Base-by-base conservation (phyloP, 768 basidiomycete genomes). In the Kockovaella imperatae region DNA sequence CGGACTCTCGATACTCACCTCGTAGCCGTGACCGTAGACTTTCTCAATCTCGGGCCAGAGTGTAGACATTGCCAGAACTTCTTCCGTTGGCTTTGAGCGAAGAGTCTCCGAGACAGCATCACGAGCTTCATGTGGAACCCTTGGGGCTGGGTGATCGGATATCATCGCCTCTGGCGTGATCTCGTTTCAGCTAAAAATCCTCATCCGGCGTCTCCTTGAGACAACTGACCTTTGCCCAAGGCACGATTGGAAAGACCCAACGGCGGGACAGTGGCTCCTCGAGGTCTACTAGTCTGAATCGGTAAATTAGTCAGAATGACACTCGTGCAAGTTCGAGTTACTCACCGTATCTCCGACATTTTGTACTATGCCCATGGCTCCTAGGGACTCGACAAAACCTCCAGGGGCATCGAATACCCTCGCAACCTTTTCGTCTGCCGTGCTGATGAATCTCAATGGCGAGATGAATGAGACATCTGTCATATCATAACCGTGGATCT, bases 31-130 rank as follows among this genome's bases (percentile, higher is more conserved):
- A 4, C 93, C 95, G 68, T 95, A 99, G 0, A 99, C 76, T 68
- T 99, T 99, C 61, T 97, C 95, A 1, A 81, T 75, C 73, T 99
- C 95, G 0, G 93, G 95, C 95, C 95, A 99, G 0, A 97, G 76
- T 0, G 93, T 97, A 14, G 79, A 78, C 0, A 81, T 78, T 0
- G 87, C 83, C 0, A 97, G 77, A 68, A 96, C 90, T 10, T 86
- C 87, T 65, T 97, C 95, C 48, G 88, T 87, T 0, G 95, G 76
- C 18, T 75, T 63, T 13, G 66, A 47, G 5, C 61, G 58, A 25
- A 73, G 52, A 1, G 61, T 54, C 10, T 57, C 45, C 0, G 70
- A 69, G 17, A 73, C 62, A 6, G 72, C 71, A 38, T 70, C 60
- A 28, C 62, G 59, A 11, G 69, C 64, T 42, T 60, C 50, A 31